Base-by-base conservation (phyloP, 2,329 filamentous ascomycete species). In the Colletotrichum tofieldiae region DNA sequence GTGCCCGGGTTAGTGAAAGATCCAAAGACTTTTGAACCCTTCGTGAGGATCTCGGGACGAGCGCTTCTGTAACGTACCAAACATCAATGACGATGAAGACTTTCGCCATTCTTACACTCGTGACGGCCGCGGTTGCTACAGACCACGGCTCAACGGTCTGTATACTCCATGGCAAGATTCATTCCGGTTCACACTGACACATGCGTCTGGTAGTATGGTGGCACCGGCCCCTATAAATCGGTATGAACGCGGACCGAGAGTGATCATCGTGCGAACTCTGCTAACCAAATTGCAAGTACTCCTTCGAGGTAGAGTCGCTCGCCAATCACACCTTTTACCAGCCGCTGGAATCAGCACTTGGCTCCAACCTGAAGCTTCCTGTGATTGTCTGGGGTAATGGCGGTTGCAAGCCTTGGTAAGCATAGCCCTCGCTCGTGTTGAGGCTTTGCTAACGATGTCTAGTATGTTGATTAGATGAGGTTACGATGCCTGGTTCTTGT, bases 311-410 rank as follows among this genome's bases (percentile, higher is more conserved):
- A 16, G 66, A 69, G 55, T 64, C 59, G 20, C 59, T 69, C 14
- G 45, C 29, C 43, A 71, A 71, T 18, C 67, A 71, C 3, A 65
- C 51, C 18, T 66, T 71, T 1, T 71, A 66, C 18, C 67, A 71
- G 32, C 67, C 63, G 0, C 54, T 66, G 6, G 51, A 69, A 26
- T 69, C 66, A 1, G 51, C 58, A 0, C 16, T 32, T 0, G 47
- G 61, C 8, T 65, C 67, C 1, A 37, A 41, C 26, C 45, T 71
- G 26, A 71, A 67, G 45, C 54, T 71, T 0, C 67, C 67, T 4
- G 67, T 71, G 2, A n/a, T 71, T 29, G 67, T 67, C 5, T 71
- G 67, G 67, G 67, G 67, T 5, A 66, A 65, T 29, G 67, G 67
- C 29, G 67, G 62, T 5, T 71, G 67, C 37, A 66, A 52, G 18